Conservation (phyloP, 2,329 filamentous ascomycete genomes). For the Truncatella angustata region DNA sequence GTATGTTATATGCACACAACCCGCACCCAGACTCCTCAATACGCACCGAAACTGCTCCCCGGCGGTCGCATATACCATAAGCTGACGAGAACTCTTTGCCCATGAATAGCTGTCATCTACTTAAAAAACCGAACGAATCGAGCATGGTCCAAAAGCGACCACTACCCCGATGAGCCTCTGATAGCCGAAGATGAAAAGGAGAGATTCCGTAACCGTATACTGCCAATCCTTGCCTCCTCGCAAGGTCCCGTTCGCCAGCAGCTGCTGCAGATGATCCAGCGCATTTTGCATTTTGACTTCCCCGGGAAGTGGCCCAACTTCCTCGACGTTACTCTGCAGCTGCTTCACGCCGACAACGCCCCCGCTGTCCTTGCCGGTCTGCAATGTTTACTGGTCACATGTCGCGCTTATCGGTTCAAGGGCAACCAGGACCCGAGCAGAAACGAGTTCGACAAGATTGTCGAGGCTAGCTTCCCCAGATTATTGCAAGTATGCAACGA, state of each 20-base stretch:
- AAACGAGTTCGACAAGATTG: constrained; percentile 89
- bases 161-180: constrained; percentile 67
- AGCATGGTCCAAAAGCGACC: constrained; percentile 80
- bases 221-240: constrained; percentile 83
- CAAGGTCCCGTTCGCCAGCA: constrained; percentile 83
- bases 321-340: constrained; percentile 85
- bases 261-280: constrained; percentile 90
- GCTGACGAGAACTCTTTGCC: constrained; percentile 15
- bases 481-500: constrained; percentile 84
- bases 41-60: too few species aligned
- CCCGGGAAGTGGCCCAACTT: constrained; percentile 92
- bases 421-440: constrained; percentile 71
- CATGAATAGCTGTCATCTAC: constrained; percentile 78
- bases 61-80: neutral
- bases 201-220: constrained; percentile 80
- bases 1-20: constrained; percentile 54
- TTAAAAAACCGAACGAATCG: constrained; percentile 96
- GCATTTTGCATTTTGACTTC: constrained; percentile 94
- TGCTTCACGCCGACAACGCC: constrained; percentile 83
- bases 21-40: too few species aligned
- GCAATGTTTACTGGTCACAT: constrained; percentile 91
- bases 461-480: constrained; percentile 86
- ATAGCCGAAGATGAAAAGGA: constrained; percentile 89
- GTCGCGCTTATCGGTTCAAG: constrained; percentile 94
- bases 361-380: constrained; percentile 87